Evolutionary conservation across 495 filamentous ascomycete genomes (phyloP), one percentile per base, ranked within the genome.

Genomic region (Oidiodendron maius): DNA sequence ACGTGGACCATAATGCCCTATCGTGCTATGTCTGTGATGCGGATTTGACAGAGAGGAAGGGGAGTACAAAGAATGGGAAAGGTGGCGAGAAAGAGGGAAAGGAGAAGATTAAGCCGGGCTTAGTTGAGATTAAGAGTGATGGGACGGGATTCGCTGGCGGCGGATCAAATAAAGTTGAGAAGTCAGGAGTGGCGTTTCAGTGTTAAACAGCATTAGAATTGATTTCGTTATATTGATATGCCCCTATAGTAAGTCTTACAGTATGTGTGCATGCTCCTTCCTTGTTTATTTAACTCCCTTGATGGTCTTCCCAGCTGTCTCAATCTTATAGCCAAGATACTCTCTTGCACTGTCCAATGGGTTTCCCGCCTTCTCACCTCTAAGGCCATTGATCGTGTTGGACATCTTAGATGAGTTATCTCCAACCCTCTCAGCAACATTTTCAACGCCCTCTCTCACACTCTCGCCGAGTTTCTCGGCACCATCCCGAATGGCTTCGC

Each of bases 71-170:
- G 49, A 71, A 74, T 46, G 75, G 74, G 0, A 36, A 23, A 1
- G n/a, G 5, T 25, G 23, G 17, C 52, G 64, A 65, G 41, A 75
- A 79, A 55, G 66, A 77, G 26, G 74, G 64, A 44, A 78, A 79
- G 49, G 72, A 74, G 11, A 74, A 61, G 42, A 70, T 88, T 30
- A 80, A 70, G 53, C 82, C 89, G 0, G 91, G 93, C 2, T 52
- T 96, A 23, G 89, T 97, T 9, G 82, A 88, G 62, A 77, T 98
- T 38, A 82, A 78, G 52, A 84, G 83, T 22, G 91, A 96, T 53
- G 93, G 93, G 0, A 98, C 93, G 0, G 93, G 93, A 1, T 98
- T 94, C 69, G 89, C 93, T 2, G 84, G 86, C 1, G 82, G 86
- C 13, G 93, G 93, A 4, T 77, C 78, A 25, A 95, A 86, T 60